A percentile compares a stretch with the other conserved stretches of the same genome.
These are phyloP conservation scores for Sporothrix humicola DNA, from an alignment of 2,329 filamentous ascomycete species.

Conservation along the genomic window DNA sequence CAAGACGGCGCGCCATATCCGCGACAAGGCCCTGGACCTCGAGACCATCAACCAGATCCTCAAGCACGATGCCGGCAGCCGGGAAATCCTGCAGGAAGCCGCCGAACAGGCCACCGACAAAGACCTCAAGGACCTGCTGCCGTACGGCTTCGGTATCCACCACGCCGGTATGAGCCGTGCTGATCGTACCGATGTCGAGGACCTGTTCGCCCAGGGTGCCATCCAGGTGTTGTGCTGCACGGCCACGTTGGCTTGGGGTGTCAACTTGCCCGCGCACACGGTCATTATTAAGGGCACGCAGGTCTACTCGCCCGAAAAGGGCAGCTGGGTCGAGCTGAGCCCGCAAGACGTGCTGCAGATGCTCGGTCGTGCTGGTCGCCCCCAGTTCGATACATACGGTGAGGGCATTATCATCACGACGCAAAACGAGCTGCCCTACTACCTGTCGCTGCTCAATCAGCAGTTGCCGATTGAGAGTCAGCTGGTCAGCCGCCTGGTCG, in stretches of 20 bases:
- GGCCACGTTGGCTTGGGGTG: slow-evolving; percentile 98
- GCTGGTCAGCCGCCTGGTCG: slow-evolving; percentile 87
- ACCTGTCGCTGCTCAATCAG: slow-evolving; percentile 93
- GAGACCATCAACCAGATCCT: slow-evolving; percentile 97
- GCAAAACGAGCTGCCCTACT: slow-evolving; percentile 94
- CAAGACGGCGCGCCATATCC: slow-evolving; percentile 94
- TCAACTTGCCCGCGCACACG: slow-evolving; percentile 95
- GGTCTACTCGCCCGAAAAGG: slow-evolving; percentile 97
- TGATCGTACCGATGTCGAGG: slow-evolving; percentile 95
- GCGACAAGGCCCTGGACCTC: slow-evolving; percentile 95
- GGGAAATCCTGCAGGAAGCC: slow-evolving; percentile 86
- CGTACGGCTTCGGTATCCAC: slow-evolving; percentile 97
- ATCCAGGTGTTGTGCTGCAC: slow-evolving; percentile 97
- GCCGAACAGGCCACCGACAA: slow-evolving; percentile 80
- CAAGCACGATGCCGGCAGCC: slow-evolving; percentile 86
- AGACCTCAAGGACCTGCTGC: slow-evolving; percentile 90
- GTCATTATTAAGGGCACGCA: slow-evolving; percentile 99
- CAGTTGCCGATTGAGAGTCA: slow-evolving; percentile 98
- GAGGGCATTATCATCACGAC: slow-evolving; percentile 99
- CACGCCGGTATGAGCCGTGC: slow-evolving; percentile 95
- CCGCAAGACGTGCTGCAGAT: slow-evolving; percentile 98
- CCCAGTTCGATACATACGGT: slow-evolving; percentile 96
- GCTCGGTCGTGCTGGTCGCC: slow-evolving; percentile 94
- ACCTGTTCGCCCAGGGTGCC: slow-evolving; percentile 87
- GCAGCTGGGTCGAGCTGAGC: slow-evolving; percentile 96